Percentiles rank a stretch among this genome's conserved stretches.
These are phyloP conservation scores for Barnettozyma sp. DNA, from an alignment of 805 yeast genomes.

Conservation along the genomic window DNA sequence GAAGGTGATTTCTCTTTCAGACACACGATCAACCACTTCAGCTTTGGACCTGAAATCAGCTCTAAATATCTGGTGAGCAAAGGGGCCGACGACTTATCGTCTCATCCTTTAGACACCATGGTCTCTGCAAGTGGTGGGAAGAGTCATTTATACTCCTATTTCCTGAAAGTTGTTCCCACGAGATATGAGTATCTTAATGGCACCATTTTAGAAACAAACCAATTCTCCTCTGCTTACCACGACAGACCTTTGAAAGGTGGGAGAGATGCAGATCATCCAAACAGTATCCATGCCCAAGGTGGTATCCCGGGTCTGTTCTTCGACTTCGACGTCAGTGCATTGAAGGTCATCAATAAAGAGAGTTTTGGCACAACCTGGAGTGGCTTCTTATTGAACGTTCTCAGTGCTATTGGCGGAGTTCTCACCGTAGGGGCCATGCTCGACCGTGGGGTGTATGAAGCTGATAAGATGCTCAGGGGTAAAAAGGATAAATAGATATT, in stretches of 20 bases:
- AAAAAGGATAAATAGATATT: slow-evolving; percentile 48
- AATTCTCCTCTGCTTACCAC: slow-evolving; percentile 82
- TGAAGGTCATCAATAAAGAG: slow-evolving; percentile 84
- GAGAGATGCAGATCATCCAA: slow-evolving; percentile 83
- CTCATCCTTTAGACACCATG: slow-evolving; percentile 64
- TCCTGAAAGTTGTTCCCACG: slow-evolving; percentile 83
- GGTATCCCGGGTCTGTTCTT: slow-evolving; percentile 89
- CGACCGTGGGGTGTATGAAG: slow-evolving; percentile 85
- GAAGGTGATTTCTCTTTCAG: slow-evolving; percentile 59
- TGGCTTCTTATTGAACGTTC: slow-evolving; percentile 71
- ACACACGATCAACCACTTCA: slow-evolving; percentile 72
- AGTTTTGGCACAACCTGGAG: slow-evolving; percentile 64
- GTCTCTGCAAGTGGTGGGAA: slow-evolving; percentile 39
- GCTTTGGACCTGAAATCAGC: slow-evolving; percentile 65
- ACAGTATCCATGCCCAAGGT: slow-evolving; percentile 73
- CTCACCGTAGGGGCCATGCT: slow-evolving; percentile 85
- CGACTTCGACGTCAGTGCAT: slow-evolving; percentile 85
- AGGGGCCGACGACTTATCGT: slow-evolving; percentile 32
- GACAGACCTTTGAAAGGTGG: slow-evolving; percentile 85
- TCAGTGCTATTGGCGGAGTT: slow-evolving; percentile 90
- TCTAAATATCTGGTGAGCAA: slow-evolving; percentile 17
- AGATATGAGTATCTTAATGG: slow-evolving; percentile 66
- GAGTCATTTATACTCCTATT: slow-evolving; percentile 65
- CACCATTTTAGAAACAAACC: slow-evolving; percentile 65
- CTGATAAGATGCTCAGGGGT: slow-evolving; percentile 65